A percentile compares a stretch with the other conserved stretches of the same genome.
These are phyloP conservation scores for Aureobasidium sp. DNA, from an alignment of 2,329 filamentous ascomycete species.

Conservation along the genomic window DNA sequence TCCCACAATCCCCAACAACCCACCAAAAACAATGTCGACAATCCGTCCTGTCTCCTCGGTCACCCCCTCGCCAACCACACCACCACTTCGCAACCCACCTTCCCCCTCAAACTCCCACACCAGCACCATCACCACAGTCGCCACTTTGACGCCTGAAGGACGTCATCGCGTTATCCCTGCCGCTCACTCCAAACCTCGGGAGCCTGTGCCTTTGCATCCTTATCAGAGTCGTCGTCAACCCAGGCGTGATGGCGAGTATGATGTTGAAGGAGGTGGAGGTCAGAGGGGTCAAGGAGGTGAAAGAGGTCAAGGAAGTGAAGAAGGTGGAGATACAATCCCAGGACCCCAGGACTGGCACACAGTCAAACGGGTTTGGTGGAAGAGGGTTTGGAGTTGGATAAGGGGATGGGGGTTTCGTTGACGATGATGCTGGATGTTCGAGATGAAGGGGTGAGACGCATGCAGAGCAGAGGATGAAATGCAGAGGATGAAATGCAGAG, in stretches of 20 bases:
- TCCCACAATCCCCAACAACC: neutral
- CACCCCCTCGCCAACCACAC: neutral
- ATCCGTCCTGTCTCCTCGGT: neutral
- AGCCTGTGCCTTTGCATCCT: neutral
- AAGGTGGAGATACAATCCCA: neutral
- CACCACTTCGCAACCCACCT: neutral
- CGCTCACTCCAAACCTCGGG: neutral
- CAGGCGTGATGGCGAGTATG: too few species aligned
- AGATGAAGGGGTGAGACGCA: too few species aligned
- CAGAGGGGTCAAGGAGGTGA: too few species aligned
- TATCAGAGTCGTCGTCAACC: neutral
- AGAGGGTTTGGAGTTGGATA: neutral
- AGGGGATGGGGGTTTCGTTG: neutral
- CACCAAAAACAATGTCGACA: neutral
- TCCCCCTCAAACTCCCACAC: neutral
- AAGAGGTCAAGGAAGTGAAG: too few species aligned
- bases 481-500: too few species aligned
- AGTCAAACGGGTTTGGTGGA: neutral
- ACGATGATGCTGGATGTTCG: neutral
- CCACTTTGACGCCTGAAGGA: neutral
- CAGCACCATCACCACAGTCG: neutral
- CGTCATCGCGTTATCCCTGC: neutral
- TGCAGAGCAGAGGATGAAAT: too few species aligned
- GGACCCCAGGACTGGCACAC: neutral
- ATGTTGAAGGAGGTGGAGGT: too few species aligned